Percentiles rank a stretch among this genome's conserved stretches.
These are phyloP conservation scores for Nemania sp. DNA, from an alignment of 2,329 filamentous ascomycete genomes.

Conservation along the genomic window DNA sequence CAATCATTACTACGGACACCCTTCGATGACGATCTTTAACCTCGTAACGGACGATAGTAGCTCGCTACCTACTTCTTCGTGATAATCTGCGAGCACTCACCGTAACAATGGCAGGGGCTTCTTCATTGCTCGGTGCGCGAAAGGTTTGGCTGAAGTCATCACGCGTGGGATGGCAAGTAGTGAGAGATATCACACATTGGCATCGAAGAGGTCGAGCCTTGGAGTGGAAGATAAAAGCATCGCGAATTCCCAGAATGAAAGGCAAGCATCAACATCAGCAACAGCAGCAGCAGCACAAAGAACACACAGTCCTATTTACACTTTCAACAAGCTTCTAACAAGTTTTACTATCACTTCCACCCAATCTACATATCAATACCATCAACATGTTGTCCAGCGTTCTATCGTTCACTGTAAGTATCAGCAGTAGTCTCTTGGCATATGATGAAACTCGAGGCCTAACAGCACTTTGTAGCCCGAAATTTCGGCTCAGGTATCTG, in stretches of 20 bases:
- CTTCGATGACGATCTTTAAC: not conserved
- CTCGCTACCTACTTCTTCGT: not conserved
- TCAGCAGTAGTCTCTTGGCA: not conserved
- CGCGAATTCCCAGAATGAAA: not conserved
- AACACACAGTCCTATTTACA: not conserved
- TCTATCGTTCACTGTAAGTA: constrained; percentile 20
- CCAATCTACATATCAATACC: not conserved
- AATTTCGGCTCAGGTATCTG: constrained; percentile 26
- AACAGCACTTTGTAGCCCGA: constrained; percentile 12
- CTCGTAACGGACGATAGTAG: not conserved
- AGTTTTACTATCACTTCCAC: not conserved
- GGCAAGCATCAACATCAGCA: not conserved
- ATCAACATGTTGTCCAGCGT: constrained; percentile 22
- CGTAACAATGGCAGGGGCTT: not conserved
- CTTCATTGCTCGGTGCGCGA: not conserved
- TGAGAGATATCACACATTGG: not conserved
- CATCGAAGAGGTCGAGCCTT: not conserved
- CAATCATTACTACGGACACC: constrained; percentile 1
- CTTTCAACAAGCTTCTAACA: not conserved
- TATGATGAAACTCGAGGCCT: not conserved
- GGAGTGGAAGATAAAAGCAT: not conserved
- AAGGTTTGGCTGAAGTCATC: not conserved
- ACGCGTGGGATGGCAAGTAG: not conserved
- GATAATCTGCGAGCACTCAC: not conserved
- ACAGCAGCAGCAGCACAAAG: not conserved